A percentile compares a stretch with the other conserved stretches of the same genome.
Conservation (phyloP, 192 early-diverging fungal genomes). For the Gigaspora rosea region DNA sequence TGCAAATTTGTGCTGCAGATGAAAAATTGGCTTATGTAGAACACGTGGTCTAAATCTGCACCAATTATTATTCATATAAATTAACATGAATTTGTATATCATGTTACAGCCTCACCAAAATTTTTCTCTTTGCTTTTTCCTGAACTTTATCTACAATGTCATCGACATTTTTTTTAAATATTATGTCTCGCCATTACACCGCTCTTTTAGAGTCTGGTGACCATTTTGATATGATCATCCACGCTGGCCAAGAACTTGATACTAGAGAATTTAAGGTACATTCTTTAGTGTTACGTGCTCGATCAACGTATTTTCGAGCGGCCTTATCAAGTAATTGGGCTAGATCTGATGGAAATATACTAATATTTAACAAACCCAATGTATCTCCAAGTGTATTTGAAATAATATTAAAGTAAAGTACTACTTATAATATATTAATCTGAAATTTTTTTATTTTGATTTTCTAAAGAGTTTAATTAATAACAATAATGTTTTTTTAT, state of each 20-base stretch:
- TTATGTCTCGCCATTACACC: not conserved
- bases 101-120: no score
- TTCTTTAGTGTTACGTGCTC: not conserved
- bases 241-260: not conserved
- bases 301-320: slow-evolving; percentile 5
- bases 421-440: not conserved
- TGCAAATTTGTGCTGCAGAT: no score
- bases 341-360: not conserved
- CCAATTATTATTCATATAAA: no score
- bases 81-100: no score
- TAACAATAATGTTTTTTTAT: no score
- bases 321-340: slow-evolving; percentile 16
- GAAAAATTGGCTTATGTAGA: no score
- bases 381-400: slow-evolving; percentile 1
- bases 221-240: not conserved
- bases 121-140: not conserved
- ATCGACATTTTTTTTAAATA: not conserved
- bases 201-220: not conserved
- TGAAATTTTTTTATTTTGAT: no score
- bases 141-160: not conserved
- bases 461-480: no score
- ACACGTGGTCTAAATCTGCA: no score
- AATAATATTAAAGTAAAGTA: slow-evolving; percentile 17
- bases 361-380: slow-evolving; percentile 11
- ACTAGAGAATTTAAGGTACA: slow-evolving; percentile 9